Conservation (phyloP, 1,284 basidiomycete species). For the Austroboletus niveus region DNA sequence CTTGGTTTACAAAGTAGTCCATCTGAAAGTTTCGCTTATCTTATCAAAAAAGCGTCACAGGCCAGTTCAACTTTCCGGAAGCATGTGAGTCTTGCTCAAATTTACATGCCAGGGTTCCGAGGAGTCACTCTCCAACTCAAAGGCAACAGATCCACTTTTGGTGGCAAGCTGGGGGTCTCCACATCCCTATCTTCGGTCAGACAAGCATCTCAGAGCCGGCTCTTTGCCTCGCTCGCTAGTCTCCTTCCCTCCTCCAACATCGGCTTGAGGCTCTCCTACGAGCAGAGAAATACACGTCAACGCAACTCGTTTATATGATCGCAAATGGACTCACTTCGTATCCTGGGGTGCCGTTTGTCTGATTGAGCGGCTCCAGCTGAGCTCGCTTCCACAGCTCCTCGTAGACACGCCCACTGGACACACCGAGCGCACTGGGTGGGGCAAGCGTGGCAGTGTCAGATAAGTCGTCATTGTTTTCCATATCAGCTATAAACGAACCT, state of each 20-base stretch:
- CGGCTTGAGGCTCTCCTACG: constrained; percentile 26
- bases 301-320: not conserved
- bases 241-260: constrained; percentile 27
- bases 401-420: constrained; percentile 67
- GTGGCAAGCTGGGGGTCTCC: too few relatives aligned
- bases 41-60: too few relatives aligned
- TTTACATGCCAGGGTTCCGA: too few relatives aligned
- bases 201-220: constrained; percentile 18
- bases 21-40: too few relatives aligned
- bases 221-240: constrained; percentile 14
- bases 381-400: constrained; percentile 66
- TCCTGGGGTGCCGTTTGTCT: constrained; percentile 46
- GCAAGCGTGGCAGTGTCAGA: not conserved
- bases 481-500: constrained; percentile 38
- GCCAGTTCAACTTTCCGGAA: too few relatives aligned
- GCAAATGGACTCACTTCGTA: constrained; percentile 47
- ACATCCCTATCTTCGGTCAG: too few relatives aligned
- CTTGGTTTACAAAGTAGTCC: too few relatives aligned
- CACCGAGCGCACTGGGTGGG: constrained; percentile 53
- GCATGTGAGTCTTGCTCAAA: too few relatives aligned
- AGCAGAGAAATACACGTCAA: not conserved
- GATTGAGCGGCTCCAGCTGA: constrained; percentile 65
- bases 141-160: too few relatives aligned
- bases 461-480: not conserved
- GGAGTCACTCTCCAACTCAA: too few relatives aligned